A percentile compares a stretch with the other conserved stretches of the same genome.
Evolutionary conservation across 2,329 filamentous ascomycete genomes (phyloP).

Genomic region (Scleromitrula shiraiana): DNA sequence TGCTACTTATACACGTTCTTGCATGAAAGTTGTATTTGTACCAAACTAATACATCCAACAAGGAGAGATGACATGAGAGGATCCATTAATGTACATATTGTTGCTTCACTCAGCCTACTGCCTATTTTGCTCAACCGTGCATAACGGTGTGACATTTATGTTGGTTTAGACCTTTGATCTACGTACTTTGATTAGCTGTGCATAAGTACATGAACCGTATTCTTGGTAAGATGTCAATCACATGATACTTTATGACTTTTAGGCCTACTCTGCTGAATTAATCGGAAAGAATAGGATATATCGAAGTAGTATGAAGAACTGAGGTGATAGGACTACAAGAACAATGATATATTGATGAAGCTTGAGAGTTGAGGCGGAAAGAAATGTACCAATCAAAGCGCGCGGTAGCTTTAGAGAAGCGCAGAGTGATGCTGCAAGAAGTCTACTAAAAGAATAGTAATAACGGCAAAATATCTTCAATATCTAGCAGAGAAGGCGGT

Average conservation of each 20-base stretch:
- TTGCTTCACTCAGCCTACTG: neutral
- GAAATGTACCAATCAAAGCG: neutral
- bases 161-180: neutral
- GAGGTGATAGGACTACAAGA: neutral
- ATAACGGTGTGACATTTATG: neutral
- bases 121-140: neutral
- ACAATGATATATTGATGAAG: neutral
- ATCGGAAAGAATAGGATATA: neutral
- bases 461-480: constrained; percentile 6
- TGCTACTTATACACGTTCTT: neutral
- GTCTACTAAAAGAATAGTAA: constrained; percentile 1
- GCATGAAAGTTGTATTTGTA: neutral
- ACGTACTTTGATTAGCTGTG: constrained; percentile 1
- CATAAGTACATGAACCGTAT: neutral
- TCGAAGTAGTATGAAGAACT: no score
- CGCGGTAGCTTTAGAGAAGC: constrained; percentile 8
- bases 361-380: neutral
- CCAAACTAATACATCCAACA: neutral
- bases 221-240: neutral
- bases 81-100: neutral
- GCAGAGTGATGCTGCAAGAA: neutral
- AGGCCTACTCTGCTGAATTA: neutral
- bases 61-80: constrained; percentile 5
- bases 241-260: no score
- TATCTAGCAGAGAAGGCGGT: neutral